Evolutionary conservation across 148 eudicot genomes (phyloP).

Genomic region (Cornus suecica): DNA sequence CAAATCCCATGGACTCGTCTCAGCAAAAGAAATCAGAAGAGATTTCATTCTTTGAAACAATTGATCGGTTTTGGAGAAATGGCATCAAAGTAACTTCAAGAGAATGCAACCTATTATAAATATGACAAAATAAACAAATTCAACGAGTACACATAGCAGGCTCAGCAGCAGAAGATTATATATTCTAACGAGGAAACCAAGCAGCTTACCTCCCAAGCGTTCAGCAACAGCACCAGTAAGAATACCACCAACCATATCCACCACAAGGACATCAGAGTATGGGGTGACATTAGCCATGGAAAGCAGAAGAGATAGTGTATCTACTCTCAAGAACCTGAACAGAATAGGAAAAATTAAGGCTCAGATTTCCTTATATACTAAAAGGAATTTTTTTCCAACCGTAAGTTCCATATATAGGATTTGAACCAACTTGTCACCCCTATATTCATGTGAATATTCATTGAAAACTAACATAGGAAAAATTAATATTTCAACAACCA

Average conservation of each 20-base stretch:
- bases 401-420: too few species aligned
- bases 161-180: background rate
- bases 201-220: conserved; percentile 80
- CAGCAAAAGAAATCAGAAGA: too few species aligned
- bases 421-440: background rate
- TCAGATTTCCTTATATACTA: background rate
- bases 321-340: conserved; percentile 74
- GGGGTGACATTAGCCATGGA: conserved; percentile 80
- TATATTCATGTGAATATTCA: background rate
- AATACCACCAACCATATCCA: conserved; percentile 91
- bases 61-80: too few species aligned
- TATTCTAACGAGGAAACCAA: conserved; percentile 3
- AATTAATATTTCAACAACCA: background rate
- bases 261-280: conserved; percentile 73
- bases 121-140: background rate
- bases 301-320: conserved; percentile 74
- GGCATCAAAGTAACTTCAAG: too few species aligned
- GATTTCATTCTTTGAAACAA: too few species aligned
- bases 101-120: too few species aligned
- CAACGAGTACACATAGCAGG: background rate
- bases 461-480: background rate
- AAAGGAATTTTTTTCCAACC: background rate
- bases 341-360: background rate
- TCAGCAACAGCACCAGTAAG: conserved; percentile 93
- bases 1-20: too few species aligned